These are phyloP conservation scores for Colletotrichum abscissum DNA, from an alignment of 2,329 filamentous ascomycete genomes.

Conservation along the genomic window DNA sequence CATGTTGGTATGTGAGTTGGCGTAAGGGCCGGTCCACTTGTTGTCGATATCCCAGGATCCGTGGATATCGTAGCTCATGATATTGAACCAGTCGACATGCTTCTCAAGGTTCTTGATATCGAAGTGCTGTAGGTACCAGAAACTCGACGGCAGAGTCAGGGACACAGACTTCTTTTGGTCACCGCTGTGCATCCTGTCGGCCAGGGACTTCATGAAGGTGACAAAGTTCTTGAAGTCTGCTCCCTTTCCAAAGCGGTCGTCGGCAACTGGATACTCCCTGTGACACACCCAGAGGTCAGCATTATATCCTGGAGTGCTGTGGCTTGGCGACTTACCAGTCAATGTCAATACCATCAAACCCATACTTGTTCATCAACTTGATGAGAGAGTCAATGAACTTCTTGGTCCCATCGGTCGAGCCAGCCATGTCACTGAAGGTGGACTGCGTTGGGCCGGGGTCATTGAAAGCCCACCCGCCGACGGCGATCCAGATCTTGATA, in stretches of 20 bases:
- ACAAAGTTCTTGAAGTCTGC: too few relatives aligned
- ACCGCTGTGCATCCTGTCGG: too few relatives aligned
- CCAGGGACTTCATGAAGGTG: too few relatives aligned
- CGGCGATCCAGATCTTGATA: constrained; percentile 50
- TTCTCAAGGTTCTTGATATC: constrained; percentile 33
- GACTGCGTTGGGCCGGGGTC: constrained; percentile 45
- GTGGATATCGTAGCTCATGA: constrained; percentile 53
- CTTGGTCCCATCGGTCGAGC: constrained; percentile 10
- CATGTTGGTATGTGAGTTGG: constrained; percentile 51
- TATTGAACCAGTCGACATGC: not conserved
- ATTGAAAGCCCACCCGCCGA: constrained; percentile 56
- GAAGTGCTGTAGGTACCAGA: constrained; percentile 37
- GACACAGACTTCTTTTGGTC: too few relatives aligned
- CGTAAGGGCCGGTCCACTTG: constrained; percentile 38
- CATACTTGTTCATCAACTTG: constrained; percentile 38
- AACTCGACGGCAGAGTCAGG: not conserved
- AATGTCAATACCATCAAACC: constrained; percentile 42
- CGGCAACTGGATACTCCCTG: constrained; percentile 33
- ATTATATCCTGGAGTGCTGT: too few relatives aligned
- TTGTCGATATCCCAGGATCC: constrained; percentile 48
- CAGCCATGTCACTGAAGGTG: constrained; percentile 40
- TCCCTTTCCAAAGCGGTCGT: too few relatives aligned
- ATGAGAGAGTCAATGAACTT: constrained; percentile 38
- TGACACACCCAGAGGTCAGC: constrained; percentile 6
- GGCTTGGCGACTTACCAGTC: constrained; percentile 36